phyloP scores from a whole-genome alignment of 345 rosid genomes.

The Ceriops tagal region DNA sequence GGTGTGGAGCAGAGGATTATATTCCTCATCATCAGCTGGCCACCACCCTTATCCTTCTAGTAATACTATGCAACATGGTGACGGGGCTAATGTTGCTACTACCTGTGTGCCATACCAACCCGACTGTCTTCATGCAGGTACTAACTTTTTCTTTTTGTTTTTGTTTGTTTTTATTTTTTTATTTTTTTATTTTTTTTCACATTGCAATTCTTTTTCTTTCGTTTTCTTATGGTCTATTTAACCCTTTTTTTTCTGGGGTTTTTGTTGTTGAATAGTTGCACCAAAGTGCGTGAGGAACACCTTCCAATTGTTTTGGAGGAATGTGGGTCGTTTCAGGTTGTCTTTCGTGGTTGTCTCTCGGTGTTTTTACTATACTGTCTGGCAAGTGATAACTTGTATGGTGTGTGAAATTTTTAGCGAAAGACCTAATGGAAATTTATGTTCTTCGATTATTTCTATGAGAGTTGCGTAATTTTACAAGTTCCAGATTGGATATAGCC shows the following conservation, averaged over 20 bases:
- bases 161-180: not conserved
- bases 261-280: conserved; percentile 6
- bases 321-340: conserved; percentile 22
- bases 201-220: not conserved
- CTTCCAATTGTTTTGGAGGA: conserved; percentile 42
- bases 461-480: too few relatives aligned
- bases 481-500: too few relatives aligned
- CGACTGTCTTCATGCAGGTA: conserved; percentile 70
- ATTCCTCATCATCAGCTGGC: conserved; percentile 7
- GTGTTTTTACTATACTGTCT: not conserved
- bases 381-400: too few relatives aligned
- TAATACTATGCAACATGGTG: conserved; percentile 26
- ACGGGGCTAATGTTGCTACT: conserved; percentile 15
- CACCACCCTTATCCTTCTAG: conserved; percentile 26
- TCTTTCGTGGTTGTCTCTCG: not conserved
- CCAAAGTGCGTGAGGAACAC: conserved; percentile 35
- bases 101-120: conserved; percentile 43
- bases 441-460: too few relatives aligned
- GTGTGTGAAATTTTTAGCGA: too few relatives aligned
- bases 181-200: not conserved
- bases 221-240: not conserved
- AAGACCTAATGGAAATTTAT: too few relatives aligned
- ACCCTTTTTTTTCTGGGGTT: not conserved
- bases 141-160: not conserved
- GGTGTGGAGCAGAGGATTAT: conserved; percentile 29